Conservation (phyloP, 2,329 filamentous ascomycete genomes). For the Elsinoe fawcettii region DNA sequence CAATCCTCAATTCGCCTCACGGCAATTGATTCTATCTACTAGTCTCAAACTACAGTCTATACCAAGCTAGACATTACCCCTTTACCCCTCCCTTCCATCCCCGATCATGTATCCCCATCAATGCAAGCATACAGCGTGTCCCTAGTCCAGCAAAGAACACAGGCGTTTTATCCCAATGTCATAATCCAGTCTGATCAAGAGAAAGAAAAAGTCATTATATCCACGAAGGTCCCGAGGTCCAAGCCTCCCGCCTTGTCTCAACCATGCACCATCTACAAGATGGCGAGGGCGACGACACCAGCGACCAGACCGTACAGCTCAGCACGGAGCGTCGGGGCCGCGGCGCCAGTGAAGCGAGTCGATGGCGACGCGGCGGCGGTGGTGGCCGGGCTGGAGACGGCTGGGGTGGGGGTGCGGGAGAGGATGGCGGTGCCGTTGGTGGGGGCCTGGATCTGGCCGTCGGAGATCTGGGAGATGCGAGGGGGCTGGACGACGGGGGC, state of each 20-base stretch:
- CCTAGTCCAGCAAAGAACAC: background rate
- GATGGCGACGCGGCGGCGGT: constrained; percentile 18
- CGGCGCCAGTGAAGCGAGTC: constrained; percentile 28
- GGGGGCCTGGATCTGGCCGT: constrained; percentile 22
- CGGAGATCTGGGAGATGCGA: constrained; percentile 21
- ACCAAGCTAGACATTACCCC: constrained; percentile 15
- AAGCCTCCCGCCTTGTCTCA: background rate
- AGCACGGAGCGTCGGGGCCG: constrained; percentile 21
- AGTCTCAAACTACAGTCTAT: constrained; percentile 17
- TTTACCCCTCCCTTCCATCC: background rate
- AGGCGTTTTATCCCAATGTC: background rate
- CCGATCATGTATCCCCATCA: no score
- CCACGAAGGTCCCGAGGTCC: background rate
- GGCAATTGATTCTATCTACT: constrained; percentile 18
- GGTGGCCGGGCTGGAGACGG: constrained; percentile 16
- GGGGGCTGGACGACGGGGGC: constrained; percentile 9
- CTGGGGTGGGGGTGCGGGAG: constrained; percentile 16
- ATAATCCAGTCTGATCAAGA: background rate
- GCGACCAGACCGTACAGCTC: constrained; percentile 27
- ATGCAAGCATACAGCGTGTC: no score
- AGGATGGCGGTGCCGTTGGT: constrained; percentile 13
- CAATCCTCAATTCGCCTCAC: background rate
- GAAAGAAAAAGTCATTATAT: background rate
- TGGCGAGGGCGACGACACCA: constrained; percentile 19
- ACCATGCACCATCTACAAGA: background rate